phyloP scores from a whole-genome alignment of 176 grass and related monocot species.

The Ensete glaucum region DNA sequence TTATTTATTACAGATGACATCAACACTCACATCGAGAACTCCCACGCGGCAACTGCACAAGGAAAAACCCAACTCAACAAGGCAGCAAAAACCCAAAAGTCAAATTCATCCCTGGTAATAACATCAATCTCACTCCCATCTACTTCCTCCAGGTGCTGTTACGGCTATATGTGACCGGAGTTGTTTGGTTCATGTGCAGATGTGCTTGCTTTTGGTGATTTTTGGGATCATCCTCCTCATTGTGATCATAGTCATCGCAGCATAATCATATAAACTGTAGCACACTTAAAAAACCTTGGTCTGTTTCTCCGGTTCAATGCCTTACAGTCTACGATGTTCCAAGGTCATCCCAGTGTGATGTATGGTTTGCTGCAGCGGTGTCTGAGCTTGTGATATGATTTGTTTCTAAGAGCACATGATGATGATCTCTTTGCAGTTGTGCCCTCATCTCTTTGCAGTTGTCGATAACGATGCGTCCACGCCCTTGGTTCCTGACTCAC shows the following conservation, averaged over 20 bases:
- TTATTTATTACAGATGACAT: conserved; percentile 54
- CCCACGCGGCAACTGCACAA: conserved; percentile 41
- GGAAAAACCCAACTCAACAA: conserved; percentile 49
- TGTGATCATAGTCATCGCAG: conserved; percentile 49
- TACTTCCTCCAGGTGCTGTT: background rate
- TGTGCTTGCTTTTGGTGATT: conserved; percentile 60
- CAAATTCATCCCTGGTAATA: conserved; percentile 77
- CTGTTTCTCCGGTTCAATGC: background rate
- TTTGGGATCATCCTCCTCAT: conserved; percentile 49
- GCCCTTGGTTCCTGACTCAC: no score
- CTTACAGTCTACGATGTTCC: background rate
- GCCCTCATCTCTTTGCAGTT: background rate
- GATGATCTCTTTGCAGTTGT: background rate
- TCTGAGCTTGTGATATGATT: background rate
- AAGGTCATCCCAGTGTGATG: background rate
- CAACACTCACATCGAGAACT: conserved; percentile 67
- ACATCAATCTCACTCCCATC: background rate
- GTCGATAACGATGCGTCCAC: no score
- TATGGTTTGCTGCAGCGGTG: background rate
- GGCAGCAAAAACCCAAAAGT: conserved; percentile 89
- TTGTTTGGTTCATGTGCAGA: conserved; percentile 25
- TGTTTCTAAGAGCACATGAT: background rate
- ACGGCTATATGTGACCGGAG: no score
- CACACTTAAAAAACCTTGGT: background rate
- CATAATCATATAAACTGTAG: conserved; percentile 3